These are phyloP conservation scores for Penicillium macrosclerotiorum DNA, from an alignment of 495 filamentous ascomycete genomes.

Conservation along the genomic window DNA sequence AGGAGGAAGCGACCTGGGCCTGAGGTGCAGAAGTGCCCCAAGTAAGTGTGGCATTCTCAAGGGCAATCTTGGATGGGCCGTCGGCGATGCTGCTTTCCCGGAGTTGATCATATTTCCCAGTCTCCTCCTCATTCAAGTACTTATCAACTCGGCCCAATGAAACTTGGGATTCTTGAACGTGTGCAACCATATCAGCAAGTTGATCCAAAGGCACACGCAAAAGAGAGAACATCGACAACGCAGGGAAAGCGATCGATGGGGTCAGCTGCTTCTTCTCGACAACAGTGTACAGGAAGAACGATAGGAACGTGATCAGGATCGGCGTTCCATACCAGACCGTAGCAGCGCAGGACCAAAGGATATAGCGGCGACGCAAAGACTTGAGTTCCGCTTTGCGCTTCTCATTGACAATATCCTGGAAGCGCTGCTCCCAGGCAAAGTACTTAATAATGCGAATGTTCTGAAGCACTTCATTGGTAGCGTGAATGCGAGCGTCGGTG, in stretches of 20 bases:
- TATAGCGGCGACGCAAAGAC: slow-evolving; percentile 75
- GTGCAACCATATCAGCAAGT: slow-evolving; percentile 97
- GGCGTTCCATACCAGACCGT: slow-evolving; percentile 97
- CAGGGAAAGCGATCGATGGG: slow-evolving; percentile 93
- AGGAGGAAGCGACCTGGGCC: slow-evolving; percentile 17
- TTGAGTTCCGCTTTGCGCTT: slow-evolving; percentile 78
- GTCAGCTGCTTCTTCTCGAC: slow-evolving; percentile 86
- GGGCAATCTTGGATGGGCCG: slow-evolving; percentile 68
- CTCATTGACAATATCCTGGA: slow-evolving; percentile 81
- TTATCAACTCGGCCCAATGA: slow-evolving; percentile 96
- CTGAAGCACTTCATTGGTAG: slow-evolving; percentile 94
- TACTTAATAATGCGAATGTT: slow-evolving; percentile 99
- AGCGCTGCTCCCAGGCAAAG: slow-evolving; percentile 97
- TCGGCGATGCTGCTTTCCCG: slow-evolving; percentile 59
- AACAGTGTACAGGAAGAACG: slow-evolving; percentile 89
- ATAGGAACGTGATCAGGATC: slow-evolving; percentile 91
- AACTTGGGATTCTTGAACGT: slow-evolving; percentile 96
- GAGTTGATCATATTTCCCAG: slow-evolving; percentile 92
- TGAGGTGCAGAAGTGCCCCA: slow-evolving; percentile 67
- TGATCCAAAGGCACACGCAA: slow-evolving; percentile 93
- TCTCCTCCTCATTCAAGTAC: slow-evolving; percentile 92
- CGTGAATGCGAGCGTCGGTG: slow-evolving; percentile 94
- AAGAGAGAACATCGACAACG: slow-evolving; percentile 93
- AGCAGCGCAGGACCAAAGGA: slow-evolving; percentile 87
- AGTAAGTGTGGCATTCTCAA: slow-evolving; percentile 78